phyloP scores from a whole-genome alignment of 2,329 filamentous ascomycete species.

The Epichloe elymi region DNA sequence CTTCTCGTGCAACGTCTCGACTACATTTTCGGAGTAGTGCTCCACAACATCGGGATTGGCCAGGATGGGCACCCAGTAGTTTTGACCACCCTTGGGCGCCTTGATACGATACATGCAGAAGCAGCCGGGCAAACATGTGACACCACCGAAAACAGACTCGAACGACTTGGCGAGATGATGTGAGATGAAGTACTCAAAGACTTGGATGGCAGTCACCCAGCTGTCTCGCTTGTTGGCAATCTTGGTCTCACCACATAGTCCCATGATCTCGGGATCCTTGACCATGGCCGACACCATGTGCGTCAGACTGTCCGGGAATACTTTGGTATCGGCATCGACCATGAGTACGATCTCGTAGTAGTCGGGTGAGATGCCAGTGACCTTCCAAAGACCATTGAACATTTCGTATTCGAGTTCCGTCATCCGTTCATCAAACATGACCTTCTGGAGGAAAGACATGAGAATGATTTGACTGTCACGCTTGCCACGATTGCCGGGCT shows the following conservation, averaged over 20 bases:
- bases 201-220: slow-evolving; percentile 97
- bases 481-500: slow-evolving; percentile 95
- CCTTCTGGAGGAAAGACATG: slow-evolving; percentile 98
- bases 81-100: slow-evolving; percentile 92
- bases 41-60: slow-evolving; percentile 98
- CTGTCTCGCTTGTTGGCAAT: slow-evolving; percentile 94
- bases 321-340: slow-evolving; percentile 98
- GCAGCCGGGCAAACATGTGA: slow-evolving; percentile 94
- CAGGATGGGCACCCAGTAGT: slow-evolving; percentile 98
- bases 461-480: slow-evolving; percentile 97
- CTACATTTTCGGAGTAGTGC: slow-evolving; percentile 98
- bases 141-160: slow-evolving; percentile 96
- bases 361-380: slow-evolving; percentile 94
- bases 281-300: slow-evolving; percentile 99
- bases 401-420: slow-evolving; percentile 98
- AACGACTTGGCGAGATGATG: slow-evolving; percentile 96
- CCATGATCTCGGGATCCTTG: slow-evolving; percentile 98
- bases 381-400: slow-evolving; percentile 98
- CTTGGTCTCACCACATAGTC: slow-evolving; percentile 96
- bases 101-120: slow-evolving; percentile 99
- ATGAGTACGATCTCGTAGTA: slow-evolving; percentile 97
- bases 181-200: slow-evolving; percentile 99
- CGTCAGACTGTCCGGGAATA: slow-evolving; percentile 94
- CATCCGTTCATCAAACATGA: slow-evolving; percentile 99
- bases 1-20: slow-evolving; percentile 97